A percentile compares a stretch with the other conserved stretches of the same genome.
Conservation (phyloP, 306 rosid genomes). For the Clitoria ternatea region DNA sequence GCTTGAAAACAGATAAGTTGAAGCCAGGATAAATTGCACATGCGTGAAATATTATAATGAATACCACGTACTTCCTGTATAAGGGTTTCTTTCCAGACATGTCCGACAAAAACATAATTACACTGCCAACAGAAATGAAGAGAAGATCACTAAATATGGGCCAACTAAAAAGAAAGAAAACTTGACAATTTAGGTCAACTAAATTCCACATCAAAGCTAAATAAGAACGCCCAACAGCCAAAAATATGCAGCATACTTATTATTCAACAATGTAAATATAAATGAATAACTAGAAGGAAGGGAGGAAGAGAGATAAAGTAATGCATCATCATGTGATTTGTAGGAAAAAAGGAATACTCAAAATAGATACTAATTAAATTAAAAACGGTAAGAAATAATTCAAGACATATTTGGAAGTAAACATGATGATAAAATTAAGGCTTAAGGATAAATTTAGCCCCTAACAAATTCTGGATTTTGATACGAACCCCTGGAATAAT, state of each 20-base stretch:
- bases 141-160: conserved; percentile 30
- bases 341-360: background rate
- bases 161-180: background rate
- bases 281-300: conserved; percentile 17
- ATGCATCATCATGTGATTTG: background rate
- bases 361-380: background rate
- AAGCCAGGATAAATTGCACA: background rate
- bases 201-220: conserved; percentile 17
- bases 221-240: conserved; percentile 6
- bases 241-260: conserved; percentile 2
- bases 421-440: background rate
- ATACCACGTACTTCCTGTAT: conserved; percentile 77
- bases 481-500: too few relatives aligned
- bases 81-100: conserved; percentile 88
- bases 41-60: conserved; percentile 19
- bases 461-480: too few relatives aligned
- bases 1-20: conserved; percentile 17
- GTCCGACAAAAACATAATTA: conserved; percentile 84
- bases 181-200: background rate
- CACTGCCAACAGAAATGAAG: conserved; percentile 55
- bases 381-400: conserved; percentile 4
- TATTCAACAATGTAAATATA: conserved; percentile 7
- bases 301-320: background rate
- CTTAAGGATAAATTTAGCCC: too few relatives aligned
- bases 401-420: conserved; percentile 9